phyloP scores from a whole-genome alignment of 2,329 filamentous ascomycete species.

The Talaromyces sp. region DNA sequence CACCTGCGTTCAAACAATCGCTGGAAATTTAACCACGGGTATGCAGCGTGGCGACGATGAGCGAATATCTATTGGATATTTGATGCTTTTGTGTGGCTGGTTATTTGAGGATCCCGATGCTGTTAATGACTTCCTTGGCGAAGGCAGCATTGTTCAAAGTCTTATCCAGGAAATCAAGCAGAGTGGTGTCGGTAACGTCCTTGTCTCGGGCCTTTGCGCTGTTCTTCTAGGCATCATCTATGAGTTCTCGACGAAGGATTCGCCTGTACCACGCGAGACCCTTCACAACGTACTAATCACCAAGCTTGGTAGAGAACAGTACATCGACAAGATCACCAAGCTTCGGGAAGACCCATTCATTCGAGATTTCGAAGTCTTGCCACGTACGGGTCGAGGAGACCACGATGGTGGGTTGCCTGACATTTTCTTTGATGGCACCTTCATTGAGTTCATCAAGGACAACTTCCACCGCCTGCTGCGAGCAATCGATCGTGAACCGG shows the following conservation, averaged over 20 bases:
- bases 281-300: slow-evolving; percentile 72
- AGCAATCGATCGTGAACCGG: slow-evolving; percentile 86
- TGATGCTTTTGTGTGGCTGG: slow-evolving; percentile 86
- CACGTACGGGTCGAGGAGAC: slow-evolving; percentile 57
- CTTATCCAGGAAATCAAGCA: slow-evolving; percentile 70
- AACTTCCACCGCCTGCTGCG: slow-evolving; percentile 82
- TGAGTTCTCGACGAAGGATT: slow-evolving; percentile 97
- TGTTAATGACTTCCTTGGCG: slow-evolving; percentile 86
- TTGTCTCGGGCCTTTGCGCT: slow-evolving; percentile 77
- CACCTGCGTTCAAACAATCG: slow-evolving; percentile 82
- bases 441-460: slow-evolving; percentile 92
- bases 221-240: slow-evolving; percentile 83
- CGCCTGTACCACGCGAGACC: slow-evolving; percentile 74
- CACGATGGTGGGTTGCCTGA: slow-evolving; percentile 59
- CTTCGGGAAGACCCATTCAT: slow-evolving; percentile 72
- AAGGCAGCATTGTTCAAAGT: slow-evolving; percentile 87
- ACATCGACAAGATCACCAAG: slow-evolving; percentile 72
- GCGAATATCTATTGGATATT: slow-evolving; percentile 72
- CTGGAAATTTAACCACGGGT: slow-evolving; percentile 76
- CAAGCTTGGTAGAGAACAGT: slow-evolving; percentile 77
- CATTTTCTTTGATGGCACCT: slow-evolving; percentile 77
- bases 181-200: slow-evolving; percentile 52
- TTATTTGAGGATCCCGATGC: slow-evolving; percentile 87
- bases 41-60: slow-evolving; percentile 72
- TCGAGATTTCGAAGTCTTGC: slow-evolving; percentile 82